Percentiles rank a stretch among this genome's conserved stretches.
phyloP scores from a whole-genome alignment of 352 stramenopile genomes.

The Pythium phragmiticola region DNA sequence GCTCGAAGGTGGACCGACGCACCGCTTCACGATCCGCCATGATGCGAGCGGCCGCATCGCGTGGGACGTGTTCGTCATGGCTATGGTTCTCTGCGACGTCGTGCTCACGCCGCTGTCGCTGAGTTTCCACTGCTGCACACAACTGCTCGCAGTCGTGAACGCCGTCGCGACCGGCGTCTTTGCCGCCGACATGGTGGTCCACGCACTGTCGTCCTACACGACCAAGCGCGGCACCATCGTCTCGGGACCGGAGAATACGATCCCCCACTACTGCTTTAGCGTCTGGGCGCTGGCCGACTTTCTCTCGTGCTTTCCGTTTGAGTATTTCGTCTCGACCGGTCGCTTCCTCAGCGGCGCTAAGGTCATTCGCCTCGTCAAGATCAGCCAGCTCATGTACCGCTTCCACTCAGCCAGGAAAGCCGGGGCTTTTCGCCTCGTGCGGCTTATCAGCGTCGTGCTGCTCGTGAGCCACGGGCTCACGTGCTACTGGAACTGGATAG shows the following conservation, averaged over 20 bases:
- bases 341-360: conserved; percentile 62
- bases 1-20: conserved; percentile 29
- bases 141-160: conserved; percentile 26
- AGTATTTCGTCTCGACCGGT: conserved; percentile 35
- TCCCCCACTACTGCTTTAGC: conserved; percentile 52
- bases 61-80: conserved; percentile 59
- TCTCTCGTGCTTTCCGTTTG: conserved; percentile 70
- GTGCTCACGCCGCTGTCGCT: conserved; percentile 54
- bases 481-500: conserved; percentile 71
- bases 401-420: conserved; percentile 69
- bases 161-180: conserved; percentile 48
- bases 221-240: conserved; percentile 49
- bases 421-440: conserved; percentile 53
- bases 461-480: conserved; percentile 55
- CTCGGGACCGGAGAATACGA: conserved; percentile 40
- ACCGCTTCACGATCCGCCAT: conserved; percentile 48
- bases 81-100: conserved; percentile 61
- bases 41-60: conserved; percentile 39
- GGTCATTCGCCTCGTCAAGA: conserved; percentile 62
- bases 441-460: conserved; percentile 52
- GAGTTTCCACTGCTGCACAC: conserved; percentile 44
- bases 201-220: conserved; percentile 61
- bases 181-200: conserved; percentile 51
- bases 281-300: conserved; percentile 58
- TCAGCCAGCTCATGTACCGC: conserved; percentile 53